These are phyloP conservation scores for Ganoderma lucidum DNA, from an alignment of 1,284 basidiomycete species.

Conservation along the genomic window DNA sequence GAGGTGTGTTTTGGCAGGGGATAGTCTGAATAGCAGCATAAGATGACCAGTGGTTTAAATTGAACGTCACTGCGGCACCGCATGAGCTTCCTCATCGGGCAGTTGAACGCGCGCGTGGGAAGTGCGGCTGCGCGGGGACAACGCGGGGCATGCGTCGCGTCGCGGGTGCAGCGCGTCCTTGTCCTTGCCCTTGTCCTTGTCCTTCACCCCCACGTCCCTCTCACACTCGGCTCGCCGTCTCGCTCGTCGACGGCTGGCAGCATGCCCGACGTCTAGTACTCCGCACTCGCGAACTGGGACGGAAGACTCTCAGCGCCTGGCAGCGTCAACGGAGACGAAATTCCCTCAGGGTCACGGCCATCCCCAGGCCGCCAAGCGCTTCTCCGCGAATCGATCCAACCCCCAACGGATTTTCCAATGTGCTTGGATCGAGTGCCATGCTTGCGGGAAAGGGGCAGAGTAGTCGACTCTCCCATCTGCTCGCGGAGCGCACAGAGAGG, in stretches of 20 bases:
- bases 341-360: conserved; percentile 19
- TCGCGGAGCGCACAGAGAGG: conserved; percentile 3
- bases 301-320: conserved; percentile 29
- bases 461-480: neutral
- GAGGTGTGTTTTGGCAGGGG: neutral
- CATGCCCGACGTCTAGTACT: conserved; percentile 23
- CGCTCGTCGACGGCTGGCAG: conserved; percentile 11
- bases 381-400: neutral
- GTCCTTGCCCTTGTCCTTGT: neutral
- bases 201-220: neutral
- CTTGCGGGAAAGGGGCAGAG: too few species aligned
- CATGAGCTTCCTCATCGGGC: neutral
- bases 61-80: neutral
- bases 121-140: neutral
- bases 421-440: too few species aligned
- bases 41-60: neutral
- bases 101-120: neutral
- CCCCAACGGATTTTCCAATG: neutral
- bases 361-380: conserved; percentile 1
- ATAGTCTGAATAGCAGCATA: neutral
- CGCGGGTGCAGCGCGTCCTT: neutral
- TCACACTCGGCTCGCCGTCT: neutral
- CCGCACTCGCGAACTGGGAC: conserved; percentile 41
- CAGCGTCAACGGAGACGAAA: conserved; percentile 6
- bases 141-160: neutral